Conservation (phyloP, 2,329 filamentous ascomycete genomes). For the Hymenoscyphus infarciens region DNA sequence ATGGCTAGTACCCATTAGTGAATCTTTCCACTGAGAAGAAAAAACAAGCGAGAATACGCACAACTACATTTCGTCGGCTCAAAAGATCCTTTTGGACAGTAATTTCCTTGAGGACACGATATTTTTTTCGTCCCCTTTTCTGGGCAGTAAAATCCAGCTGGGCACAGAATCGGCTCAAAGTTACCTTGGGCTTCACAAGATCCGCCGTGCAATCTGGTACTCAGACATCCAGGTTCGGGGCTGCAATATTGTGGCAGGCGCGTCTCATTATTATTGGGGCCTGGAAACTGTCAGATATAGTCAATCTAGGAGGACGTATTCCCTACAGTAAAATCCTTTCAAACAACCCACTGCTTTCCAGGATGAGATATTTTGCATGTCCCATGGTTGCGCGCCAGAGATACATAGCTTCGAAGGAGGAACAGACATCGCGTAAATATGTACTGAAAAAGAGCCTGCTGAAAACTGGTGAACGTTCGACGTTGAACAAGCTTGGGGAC, state of each 20-base stretch:
- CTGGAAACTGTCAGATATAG: slow-evolving; percentile 9
- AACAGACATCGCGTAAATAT: neutral
- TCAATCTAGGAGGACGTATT: neutral
- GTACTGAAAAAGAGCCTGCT: neutral
- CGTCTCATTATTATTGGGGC: slow-evolving; percentile 21
- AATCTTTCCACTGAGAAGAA: neutral
- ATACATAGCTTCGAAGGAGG: slow-evolving; percentile 6
- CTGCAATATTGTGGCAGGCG: slow-evolving; percentile 29
- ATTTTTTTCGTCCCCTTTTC: slow-evolving; percentile 35
- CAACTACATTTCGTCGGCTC: slow-evolving; percentile 45
- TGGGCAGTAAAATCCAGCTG: slow-evolving; percentile 48
- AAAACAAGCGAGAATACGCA: slow-evolving; percentile 26
- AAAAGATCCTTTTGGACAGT: slow-evolving; percentile 48
- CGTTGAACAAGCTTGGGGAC: neutral
- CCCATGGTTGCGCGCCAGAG: slow-evolving; percentile 9
- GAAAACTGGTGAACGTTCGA: neutral
- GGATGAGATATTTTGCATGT: slow-evolving; percentile 16
- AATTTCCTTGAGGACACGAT: slow-evolving; percentile 45
- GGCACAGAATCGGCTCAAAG: slow-evolving; percentile 51
- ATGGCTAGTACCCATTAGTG: neutral
- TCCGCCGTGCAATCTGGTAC: slow-evolving; percentile 18
- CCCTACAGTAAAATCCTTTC: slow-evolving; percentile 22
- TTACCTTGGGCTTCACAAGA: slow-evolving; percentile 20
- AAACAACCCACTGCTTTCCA: slow-evolving; percentile 17
- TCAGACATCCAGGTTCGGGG: slow-evolving; percentile 22